A percentile compares a stretch with the other conserved stretches of the same genome.
Conservation (phyloP, 768 basidiomycete genomes). For the Mycena alexandri region DNA sequence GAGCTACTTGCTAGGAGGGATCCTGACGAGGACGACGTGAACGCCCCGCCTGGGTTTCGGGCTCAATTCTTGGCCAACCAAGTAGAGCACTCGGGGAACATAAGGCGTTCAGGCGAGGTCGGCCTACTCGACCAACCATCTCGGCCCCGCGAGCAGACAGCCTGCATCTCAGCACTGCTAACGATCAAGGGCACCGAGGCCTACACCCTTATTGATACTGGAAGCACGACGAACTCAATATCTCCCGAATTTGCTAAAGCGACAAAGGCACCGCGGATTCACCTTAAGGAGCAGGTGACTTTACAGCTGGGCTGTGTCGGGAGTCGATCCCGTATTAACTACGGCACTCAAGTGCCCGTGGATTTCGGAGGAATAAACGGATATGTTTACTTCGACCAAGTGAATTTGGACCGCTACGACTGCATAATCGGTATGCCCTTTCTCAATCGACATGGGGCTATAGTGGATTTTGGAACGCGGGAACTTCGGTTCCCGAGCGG, state of each 20-base stretch:
- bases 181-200: background rate
- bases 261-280: background rate
- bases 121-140: background rate
- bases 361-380: background rate
- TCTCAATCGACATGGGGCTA: background rate
- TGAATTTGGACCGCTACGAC: background rate
- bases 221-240: constrained; percentile 5
- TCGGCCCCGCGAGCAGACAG: background rate
- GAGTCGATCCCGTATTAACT: background rate
- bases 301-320: background rate
- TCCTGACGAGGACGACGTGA: background rate
- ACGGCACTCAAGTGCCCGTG: background rate
- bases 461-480: too few relatives aligned
- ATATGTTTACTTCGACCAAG: background rate
- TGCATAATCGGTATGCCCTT: background rate
- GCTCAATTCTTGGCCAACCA: background rate
- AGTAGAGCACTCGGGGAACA: background rate
- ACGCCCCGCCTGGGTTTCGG: background rate
- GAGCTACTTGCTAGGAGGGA: background rate
- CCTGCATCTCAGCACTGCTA: background rate
- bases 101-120: background rate
- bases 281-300: background rate
- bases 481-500: background rate
- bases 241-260: background rate
- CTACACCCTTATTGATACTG: background rate